Evolutionary conservation across 257 asterid genomes (phyloP), one percentile per base, ranked within the genome.

Genomic region (Forsythia suspensa): DNA sequence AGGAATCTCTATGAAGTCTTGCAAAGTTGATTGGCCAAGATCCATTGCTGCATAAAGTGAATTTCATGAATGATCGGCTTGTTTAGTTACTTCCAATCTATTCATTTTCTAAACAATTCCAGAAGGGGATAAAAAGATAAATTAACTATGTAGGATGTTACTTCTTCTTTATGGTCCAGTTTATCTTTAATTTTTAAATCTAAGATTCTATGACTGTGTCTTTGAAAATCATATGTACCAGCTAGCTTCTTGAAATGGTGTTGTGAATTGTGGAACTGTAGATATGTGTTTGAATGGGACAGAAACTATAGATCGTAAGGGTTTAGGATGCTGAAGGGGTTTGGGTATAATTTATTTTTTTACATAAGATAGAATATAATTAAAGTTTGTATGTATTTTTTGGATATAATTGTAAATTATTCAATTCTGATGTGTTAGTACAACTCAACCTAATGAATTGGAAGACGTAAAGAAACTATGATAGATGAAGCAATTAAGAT

Each of bases 1-100:
- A 11, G 70, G 38, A 55, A 36, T 72, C 61, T 42, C 29, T 29
- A 55, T 63, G 59, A 52, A 11, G 24, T 68, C 75, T 39, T 37
- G 40, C 13, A 20, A 37, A 44, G 74, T 81, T 78, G 68, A 75
- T 73, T 77, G 12, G 16, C 40, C 16, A 48, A 51, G 80, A 42
- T n/a, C 18, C 41, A 15, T 72, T 42, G 75, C n/a, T 74, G 55
- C 40, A 40, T 71, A 18, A 63, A 37, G 76, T 48, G 42, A 65
- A 76, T 37, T 76, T 46, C 63, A 42, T 55, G 24, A 38, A 78
- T 81, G 75, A 65, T 72, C 9, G 38, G 40, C 46, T 69, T 69
- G 68, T 20, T 80, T 37, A 43, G 13, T 77, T 39, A 59, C 29
- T 4, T 63, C 70, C 8, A 63, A 3, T 20, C 37, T 20, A 24